These are phyloP conservation scores for Phlebiopsis gigantea DNA, from an alignment of 768 basidiomycete species.

Conservation along the genomic window DNA sequence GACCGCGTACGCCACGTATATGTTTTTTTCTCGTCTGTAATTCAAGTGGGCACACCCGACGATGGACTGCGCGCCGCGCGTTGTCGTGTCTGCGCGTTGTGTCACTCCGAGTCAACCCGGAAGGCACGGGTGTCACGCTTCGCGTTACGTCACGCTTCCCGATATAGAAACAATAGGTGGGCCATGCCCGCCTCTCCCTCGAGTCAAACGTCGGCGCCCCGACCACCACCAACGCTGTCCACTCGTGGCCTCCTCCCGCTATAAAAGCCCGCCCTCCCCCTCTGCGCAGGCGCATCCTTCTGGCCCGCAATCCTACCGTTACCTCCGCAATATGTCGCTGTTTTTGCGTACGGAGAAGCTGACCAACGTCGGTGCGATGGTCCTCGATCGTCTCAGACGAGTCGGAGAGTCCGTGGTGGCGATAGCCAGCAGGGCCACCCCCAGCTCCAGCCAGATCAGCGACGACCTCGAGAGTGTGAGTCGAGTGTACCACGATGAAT, in stretches of 20 bases:
- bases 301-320: background rate
- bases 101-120: too few relatives aligned
- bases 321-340: background rate
- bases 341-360: background rate
- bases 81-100: too few relatives aligned
- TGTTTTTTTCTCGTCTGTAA: too few relatives aligned
- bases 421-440: background rate
- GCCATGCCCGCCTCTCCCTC: background rate
- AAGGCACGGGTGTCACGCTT: constrained; percentile 1
- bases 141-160: background rate
- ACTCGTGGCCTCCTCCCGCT: constrained; percentile 2
- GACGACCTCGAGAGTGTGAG: background rate
- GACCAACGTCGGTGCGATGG: background rate
- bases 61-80: too few relatives aligned
- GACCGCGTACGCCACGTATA: too few relatives aligned
- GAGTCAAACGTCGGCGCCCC: constrained; percentile 2
- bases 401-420: background rate
- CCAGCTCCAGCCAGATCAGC: background rate
- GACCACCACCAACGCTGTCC: constrained; percentile 1
- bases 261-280: background rate
- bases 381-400: background rate
- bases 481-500: background rate
- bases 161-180: constrained; percentile 3
- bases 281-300: background rate
- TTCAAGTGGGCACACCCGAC: too few relatives aligned